A percentile compares a stretch with the other conserved stretches of the same genome.
Evolutionary conservation across 768 basidiomycete genomes (phyloP).

Genomic region (Hericium coralloides): DNA sequence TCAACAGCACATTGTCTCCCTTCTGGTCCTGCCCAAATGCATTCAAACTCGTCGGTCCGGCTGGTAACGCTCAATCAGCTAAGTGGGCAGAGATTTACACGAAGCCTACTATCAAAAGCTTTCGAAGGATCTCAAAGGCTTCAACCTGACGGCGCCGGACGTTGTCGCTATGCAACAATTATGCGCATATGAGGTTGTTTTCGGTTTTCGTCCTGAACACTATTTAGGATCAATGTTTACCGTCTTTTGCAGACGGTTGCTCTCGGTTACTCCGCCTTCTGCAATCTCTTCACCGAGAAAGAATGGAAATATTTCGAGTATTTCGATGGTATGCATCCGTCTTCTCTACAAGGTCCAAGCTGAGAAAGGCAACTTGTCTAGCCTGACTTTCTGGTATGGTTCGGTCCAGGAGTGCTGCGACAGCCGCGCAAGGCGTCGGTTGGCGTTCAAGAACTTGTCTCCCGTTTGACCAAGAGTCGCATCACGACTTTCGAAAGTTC

Average conservation of each 20-base stretch:
- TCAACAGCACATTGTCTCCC: constrained; percentile 41
- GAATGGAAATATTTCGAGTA: constrained; percentile 47
- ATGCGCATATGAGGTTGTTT: constrained; percentile 30
- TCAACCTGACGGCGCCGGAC: constrained; percentile 22
- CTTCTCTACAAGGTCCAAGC: not conserved
- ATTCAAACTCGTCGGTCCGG: constrained; percentile 16
- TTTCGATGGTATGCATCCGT: constrained; percentile 19
- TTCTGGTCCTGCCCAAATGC: constrained; percentile 26
- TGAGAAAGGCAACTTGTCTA: not conserved
- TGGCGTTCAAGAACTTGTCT: constrained; percentile 35
- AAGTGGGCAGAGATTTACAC: constrained; percentile 36
- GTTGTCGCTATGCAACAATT: constrained; percentile 28
- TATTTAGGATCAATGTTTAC: not conserved
- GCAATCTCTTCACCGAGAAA: constrained; percentile 39
- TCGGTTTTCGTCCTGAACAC: not conserved
- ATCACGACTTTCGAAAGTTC: constrained; percentile 31
- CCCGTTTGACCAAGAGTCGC: constrained; percentile 31
- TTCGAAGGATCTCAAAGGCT: constrained; percentile 22
- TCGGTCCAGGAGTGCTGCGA: constrained; percentile 24
- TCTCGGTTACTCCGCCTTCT: constrained; percentile 42
- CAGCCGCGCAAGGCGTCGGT: constrained; percentile 31
- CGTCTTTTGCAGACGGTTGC: constrained; percentile 31
- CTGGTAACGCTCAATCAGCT: constrained; percentile 15
- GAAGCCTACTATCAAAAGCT: constrained; percentile 25
- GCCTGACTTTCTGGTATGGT: constrained; percentile 26